phyloP scores from a whole-genome alignment of 1,284 basidiomycete genomes.

The Trametes sp. region DNA sequence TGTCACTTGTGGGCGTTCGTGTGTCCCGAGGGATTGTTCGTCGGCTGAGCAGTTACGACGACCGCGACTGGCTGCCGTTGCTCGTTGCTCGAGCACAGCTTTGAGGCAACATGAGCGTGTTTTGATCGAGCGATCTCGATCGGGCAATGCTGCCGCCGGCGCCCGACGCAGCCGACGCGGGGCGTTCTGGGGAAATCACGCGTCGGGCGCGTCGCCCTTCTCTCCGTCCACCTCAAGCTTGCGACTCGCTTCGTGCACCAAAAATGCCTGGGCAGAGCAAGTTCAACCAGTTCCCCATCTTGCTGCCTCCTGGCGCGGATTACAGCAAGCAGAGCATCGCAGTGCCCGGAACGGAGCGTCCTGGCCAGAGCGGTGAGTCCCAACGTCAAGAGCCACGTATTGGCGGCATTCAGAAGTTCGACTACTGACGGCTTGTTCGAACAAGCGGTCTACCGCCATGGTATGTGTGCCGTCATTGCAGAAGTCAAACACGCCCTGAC shows the following conservation, averaged over 20 bases:
- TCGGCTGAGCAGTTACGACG: not conserved
- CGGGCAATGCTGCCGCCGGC: not conserved
- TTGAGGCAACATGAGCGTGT: not conserved
- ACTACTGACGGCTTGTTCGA: not conserved
- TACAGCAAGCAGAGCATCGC: conserved; percentile 65
- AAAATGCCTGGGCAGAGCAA: conserved; percentile 5
- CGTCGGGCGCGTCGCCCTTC: not conserved
- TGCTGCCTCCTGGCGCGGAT: conserved; percentile 55
- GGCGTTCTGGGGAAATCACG: not conserved
- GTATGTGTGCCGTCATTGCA: not conserved
- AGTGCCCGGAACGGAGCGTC: conserved; percentile 78
- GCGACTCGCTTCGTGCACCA: not conserved
- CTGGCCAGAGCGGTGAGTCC: conserved; percentile 82
- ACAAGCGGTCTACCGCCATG: conserved; percentile 8
- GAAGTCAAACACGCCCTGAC: not conserved
- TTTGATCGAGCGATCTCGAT: not conserved
- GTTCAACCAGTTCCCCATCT: conserved; percentile 30
- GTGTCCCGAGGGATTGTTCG: not conserved
- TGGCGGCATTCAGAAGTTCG: not conserved
- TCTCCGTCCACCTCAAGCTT: not conserved
- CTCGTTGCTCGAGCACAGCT: not conserved
- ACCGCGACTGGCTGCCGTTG: too few species aligned
- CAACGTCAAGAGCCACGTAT: too few species aligned
- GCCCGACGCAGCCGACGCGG: not conserved
- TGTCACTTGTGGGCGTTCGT: not conserved